A percentile compares a stretch with the other conserved stretches of the same genome.
These are phyloP conservation scores for Wallacemonas rigidus DNA, from an alignment of 208 protist species.

Conservation along the genomic window DNA sequence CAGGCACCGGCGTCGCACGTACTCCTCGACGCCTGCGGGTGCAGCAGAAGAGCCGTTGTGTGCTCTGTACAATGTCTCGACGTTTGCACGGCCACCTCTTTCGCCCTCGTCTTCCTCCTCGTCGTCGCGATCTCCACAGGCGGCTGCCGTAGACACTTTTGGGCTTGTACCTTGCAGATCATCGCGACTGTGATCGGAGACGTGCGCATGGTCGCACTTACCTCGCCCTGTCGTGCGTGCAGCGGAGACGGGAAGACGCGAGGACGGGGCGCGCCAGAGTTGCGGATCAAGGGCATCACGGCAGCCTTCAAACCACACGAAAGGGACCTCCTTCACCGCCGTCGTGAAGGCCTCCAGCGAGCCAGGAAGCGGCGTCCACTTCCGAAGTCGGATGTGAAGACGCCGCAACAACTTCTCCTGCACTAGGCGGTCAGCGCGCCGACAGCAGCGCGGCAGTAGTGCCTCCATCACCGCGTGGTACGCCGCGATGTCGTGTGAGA, in stretches of 20 bases:
- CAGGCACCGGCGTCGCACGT: constrained; percentile 48
- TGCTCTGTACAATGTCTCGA: not conserved
- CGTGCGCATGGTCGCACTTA: no score
- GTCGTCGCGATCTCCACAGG: not conserved
- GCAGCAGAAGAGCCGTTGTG: constrained; percentile 21
- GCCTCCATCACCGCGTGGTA: constrained; percentile 71
- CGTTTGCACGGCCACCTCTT: not conserved
- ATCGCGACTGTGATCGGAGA: no score
- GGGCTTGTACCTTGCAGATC: not conserved
- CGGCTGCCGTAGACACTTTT: not conserved
- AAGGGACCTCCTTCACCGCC: constrained; percentile 21
- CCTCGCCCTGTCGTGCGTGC: not conserved
- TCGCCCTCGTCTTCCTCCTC: not conserved
- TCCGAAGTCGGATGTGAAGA: constrained; percentile 38
- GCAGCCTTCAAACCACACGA: constrained; percentile 2
- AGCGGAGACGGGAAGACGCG: no score
- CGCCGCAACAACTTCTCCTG: constrained; percentile 51
- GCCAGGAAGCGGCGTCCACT: constrained; percentile 69
- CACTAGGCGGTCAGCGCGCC: constrained; percentile 56
- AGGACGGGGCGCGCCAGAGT: constrained; percentile 36
- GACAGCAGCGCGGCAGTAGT: constrained; percentile 51
- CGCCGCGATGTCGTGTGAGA: constrained; percentile 26
- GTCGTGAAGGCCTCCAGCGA: constrained; percentile 25
- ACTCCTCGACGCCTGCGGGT: constrained; percentile 41
- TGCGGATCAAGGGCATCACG: constrained; percentile 26